These are phyloP conservation scores for Daldinia eschscholtzii DNA, from an alignment of 2,329 filamentous ascomycete genomes.

Conservation along the genomic window DNA sequence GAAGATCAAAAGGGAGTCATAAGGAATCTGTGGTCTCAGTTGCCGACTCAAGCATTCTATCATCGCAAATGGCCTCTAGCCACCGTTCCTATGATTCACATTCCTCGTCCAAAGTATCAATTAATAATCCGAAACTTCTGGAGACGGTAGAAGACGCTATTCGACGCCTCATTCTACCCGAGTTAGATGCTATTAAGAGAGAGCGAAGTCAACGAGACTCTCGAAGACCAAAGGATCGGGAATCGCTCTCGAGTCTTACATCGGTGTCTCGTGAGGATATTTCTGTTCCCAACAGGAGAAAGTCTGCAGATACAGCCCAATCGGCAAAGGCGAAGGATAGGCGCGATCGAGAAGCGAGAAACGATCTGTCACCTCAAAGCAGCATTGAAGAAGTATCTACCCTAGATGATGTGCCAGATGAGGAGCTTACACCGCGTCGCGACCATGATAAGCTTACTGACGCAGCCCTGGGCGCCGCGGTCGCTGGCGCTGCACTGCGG, in stretches of 20 bases:
- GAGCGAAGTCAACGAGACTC: slow-evolving; percentile 85
- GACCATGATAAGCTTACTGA: slow-evolving; percentile 54
- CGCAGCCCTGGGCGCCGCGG: slow-evolving; percentile 61
- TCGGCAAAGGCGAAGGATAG: slow-evolving; percentile 60
- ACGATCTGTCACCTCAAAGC: slow-evolving; percentile 65
- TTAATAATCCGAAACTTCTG: slow-evolving; percentile 91
- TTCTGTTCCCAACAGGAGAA: slow-evolving; percentile 66
- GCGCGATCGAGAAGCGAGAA: slow-evolving; percentile 67
- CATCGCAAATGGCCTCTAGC: slow-evolving; percentile 65
- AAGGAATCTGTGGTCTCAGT: slow-evolving; percentile 67
- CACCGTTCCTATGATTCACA: slow-evolving; percentile 69
- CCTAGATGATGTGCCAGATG: slow-evolving; percentile 58
- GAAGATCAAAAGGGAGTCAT: slow-evolving; percentile 65
- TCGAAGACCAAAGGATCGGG: slow-evolving; percentile 60
- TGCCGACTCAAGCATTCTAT: slow-evolving; percentile 67
- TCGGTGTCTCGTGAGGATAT: slow-evolving; percentile 67
- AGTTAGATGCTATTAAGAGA: slow-evolving; percentile 90
- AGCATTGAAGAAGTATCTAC: slow-evolving; percentile 63
- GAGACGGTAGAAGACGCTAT: slow-evolving; percentile 96
- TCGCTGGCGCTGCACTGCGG: slow-evolving; percentile 55
- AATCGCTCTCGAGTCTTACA: slow-evolving; percentile 71
- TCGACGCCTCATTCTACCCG: slow-evolving; percentile 87
- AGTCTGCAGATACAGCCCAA: slow-evolving; percentile 65
- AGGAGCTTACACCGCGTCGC: slow-evolving; percentile 61
- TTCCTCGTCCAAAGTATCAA: slow-evolving; percentile 74